Percentiles rank a stretch among this genome's conserved stretches.
Evolutionary conservation across 441 rosid species (phyloP).

Genomic region (Aquilaria agallochum): DNA sequence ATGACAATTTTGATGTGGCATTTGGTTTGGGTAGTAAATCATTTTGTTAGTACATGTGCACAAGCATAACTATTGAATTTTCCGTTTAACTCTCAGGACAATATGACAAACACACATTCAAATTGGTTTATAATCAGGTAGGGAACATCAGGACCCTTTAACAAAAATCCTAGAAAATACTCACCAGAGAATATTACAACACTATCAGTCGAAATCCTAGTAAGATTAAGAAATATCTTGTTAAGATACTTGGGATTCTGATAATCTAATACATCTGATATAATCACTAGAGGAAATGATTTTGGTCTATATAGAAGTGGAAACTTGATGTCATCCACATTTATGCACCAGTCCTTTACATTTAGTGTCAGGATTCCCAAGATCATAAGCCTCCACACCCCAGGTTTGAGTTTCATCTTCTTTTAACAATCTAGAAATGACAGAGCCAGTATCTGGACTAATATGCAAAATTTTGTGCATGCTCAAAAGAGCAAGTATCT

Average conservation of each 20-base stretch:
- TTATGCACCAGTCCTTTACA: slow-evolving; percentile 37
- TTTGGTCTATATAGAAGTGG: slow-evolving; percentile 43
- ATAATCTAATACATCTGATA: slow-evolving; percentile 38
- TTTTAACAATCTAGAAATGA: slow-evolving; percentile 29
- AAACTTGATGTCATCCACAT: slow-evolving; percentile 44
- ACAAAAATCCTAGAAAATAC: no score
- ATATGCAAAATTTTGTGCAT: slow-evolving; percentile 40
- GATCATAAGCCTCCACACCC: slow-evolving; percentile 45
- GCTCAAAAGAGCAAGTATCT: slow-evolving; percentile 30
- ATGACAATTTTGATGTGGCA: no score
- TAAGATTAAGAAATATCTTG: slow-evolving; percentile 44
- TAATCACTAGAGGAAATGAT: slow-evolving; percentile 36
- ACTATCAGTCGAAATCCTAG: slow-evolving; percentile 33
- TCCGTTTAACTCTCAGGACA: no score
- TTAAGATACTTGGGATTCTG: slow-evolving; percentile 38
- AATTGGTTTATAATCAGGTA: no score
- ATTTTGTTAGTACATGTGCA: no score
- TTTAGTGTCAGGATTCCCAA: slow-evolving; percentile 34
- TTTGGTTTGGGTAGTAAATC: no score
- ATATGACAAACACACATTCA: no score
- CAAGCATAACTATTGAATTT: no score
- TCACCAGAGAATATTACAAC: slow-evolving; percentile 34
- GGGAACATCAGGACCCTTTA: no score
- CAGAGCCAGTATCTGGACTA: slow-evolving; percentile 42
- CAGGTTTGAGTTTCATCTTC: slow-evolving; percentile 43